Percentiles rank a stretch among this genome's conserved stretches.
Evolutionary conservation across 768 basidiomycete genomes (phyloP).

Genomic region (Ramaria rubella): DNA sequence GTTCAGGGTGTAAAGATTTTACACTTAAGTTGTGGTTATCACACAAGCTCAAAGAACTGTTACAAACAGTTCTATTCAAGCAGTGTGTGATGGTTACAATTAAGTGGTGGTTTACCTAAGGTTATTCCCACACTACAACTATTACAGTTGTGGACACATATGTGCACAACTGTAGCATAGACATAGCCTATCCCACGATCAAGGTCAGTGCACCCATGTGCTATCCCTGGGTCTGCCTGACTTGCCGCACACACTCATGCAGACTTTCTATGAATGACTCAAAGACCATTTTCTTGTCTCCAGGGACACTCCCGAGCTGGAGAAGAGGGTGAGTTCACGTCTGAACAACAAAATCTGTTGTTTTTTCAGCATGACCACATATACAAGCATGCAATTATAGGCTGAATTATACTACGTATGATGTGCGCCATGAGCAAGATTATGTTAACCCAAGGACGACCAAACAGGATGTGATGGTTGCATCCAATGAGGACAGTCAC

Average conservation of each 20-base stretch:
- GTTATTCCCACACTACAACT: too few species aligned
- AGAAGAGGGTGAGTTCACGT: not conserved
- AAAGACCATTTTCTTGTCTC: not conserved
- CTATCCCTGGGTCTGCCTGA: too few species aligned
- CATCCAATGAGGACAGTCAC: not conserved
- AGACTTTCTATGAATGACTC: not conserved
- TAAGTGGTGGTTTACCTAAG: too few species aligned
- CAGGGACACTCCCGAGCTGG: not conserved
- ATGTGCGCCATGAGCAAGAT: slow-evolving; percentile 17
- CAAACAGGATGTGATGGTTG: slow-evolving; percentile 15
- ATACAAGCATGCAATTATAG: not conserved
- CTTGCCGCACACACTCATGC: not conserved
- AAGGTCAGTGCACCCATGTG: too few species aligned
- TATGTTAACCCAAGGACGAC: slow-evolving; percentile 6
- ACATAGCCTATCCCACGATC: too few species aligned
- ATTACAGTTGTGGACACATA: too few species aligned
- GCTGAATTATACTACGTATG: slow-evolving; percentile 19
- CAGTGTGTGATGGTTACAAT: too few species aligned
- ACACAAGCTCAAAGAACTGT: too few species aligned
- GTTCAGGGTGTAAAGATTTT: too few species aligned
- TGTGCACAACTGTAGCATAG: too few species aligned
- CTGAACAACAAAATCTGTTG: not conserved
- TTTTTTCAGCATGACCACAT: not conserved
- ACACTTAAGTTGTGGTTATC: too few species aligned
- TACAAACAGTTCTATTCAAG: too few species aligned